Percentiles rank a stretch among this genome's conserved stretches.
Conservation (phyloP, 2,329 filamentous ascomycete species). For the Ascochyta viciae-villosae region DNA sequence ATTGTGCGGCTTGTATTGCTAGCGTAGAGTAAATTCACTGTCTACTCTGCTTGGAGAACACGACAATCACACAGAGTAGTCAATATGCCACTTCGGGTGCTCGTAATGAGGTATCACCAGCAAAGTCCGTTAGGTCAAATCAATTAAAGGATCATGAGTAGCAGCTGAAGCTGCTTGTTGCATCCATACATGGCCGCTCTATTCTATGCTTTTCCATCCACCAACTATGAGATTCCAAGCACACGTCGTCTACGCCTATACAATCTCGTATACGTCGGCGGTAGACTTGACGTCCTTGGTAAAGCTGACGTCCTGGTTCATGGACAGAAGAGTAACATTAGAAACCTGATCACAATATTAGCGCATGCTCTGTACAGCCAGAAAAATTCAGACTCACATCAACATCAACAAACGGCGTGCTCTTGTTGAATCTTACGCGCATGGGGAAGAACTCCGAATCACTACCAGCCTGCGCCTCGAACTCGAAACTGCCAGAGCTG, state of each 20-base stretch:
- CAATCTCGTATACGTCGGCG: constrained; percentile 78
- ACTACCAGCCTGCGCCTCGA: constrained; percentile 85
- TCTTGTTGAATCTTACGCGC: constrained; percentile 87
- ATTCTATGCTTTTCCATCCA: constrained; percentile 10
- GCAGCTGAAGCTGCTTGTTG: background rate
- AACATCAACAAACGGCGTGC: constrained; percentile 85
- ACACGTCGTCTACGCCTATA: constrained; percentile 56
- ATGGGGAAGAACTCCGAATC: constrained; percentile 99
- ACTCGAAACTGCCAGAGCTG: constrained; percentile 87
- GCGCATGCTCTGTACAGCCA: background rate
- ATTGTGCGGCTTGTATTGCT: no score
- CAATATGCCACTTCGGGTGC: background rate
- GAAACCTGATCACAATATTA: constrained; percentile 62
- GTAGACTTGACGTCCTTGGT: constrained; percentile 81
- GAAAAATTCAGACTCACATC: constrained; percentile 73
- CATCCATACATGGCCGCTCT: constrained; percentile 1
- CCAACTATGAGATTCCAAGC: background rate
- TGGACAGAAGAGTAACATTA: constrained; percentile 73
- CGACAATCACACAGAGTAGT: no score
- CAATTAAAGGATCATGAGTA: background rate
- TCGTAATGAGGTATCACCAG: background rate
- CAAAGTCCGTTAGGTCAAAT: background rate
- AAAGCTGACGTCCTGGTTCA: constrained; percentile 80
- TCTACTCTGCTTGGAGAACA: no score
- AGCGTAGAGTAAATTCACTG: no score